Conservation (phyloP, 1,284 basidiomycete species). For the Fomes fomentarius region DNA sequence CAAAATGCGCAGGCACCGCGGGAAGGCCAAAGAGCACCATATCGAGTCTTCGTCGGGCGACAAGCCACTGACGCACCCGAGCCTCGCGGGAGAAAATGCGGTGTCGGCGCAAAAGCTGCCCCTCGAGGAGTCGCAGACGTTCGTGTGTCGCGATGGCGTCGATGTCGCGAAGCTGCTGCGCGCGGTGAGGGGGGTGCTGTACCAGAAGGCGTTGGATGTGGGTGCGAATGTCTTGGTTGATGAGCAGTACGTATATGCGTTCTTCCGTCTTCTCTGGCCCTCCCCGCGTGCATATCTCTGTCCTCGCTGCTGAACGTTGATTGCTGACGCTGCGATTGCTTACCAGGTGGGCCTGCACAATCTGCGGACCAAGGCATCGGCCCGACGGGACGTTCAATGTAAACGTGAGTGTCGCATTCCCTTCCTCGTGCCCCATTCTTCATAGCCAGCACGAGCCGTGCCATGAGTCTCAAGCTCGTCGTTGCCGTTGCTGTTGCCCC, state of each 20-base stretch:
- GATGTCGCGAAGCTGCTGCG: constrained; percentile 60
- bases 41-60: constrained; percentile 55
- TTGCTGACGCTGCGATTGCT: neutral
- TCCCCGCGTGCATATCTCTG: constrained; percentile 12
- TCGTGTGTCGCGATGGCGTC: constrained; percentile 65
- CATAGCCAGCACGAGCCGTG: neutral
- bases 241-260: constrained; percentile 56
- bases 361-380: constrained; percentile 54
- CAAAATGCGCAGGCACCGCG: constrained; percentile 44
- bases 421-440: neutral
- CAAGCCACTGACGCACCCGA: constrained; percentile 53
- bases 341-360: constrained; percentile 63
- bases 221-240: constrained; percentile 68
- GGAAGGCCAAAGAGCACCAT: constrained; percentile 26
- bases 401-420: constrained; percentile 44
- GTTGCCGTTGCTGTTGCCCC: too few relatives aligned
- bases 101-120: constrained; percentile 42
- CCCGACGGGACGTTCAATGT: constrained; percentile 60
- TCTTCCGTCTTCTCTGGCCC: constrained; percentile 2
- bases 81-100: constrained; percentile 38
- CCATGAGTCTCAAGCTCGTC: too few relatives aligned
- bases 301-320: constrained; percentile 2
- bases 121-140: constrained; percentile 53
- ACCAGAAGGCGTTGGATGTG: constrained; percentile 53
- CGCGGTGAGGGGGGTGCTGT: constrained; percentile 51